Conservation (phyloP, 2,329 filamentous ascomycete genomes). For the Grosmannia serpens region DNA sequence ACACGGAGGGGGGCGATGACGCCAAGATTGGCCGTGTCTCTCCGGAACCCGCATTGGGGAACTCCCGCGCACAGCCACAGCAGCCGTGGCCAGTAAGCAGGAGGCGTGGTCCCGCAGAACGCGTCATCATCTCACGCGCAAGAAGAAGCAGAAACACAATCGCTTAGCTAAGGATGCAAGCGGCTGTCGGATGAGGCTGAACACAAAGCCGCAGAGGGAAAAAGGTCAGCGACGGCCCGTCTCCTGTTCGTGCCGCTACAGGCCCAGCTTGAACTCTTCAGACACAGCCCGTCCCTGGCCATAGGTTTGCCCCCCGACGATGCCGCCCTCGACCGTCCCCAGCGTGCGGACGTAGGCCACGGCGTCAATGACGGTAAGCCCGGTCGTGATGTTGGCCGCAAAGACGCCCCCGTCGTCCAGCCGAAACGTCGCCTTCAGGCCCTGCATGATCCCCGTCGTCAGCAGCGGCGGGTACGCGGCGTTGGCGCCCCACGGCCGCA, state of each 20-base stretch:
- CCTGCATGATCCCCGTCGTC: background rate
- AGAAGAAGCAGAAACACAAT: too few relatives aligned
- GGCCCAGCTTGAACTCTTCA: constrained; percentile 1
- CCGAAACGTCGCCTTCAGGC: background rate
- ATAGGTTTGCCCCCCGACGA: background rate
- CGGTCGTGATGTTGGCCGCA: background rate
- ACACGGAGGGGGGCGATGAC: too few relatives aligned
- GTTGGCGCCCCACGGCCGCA: constrained; percentile 2
- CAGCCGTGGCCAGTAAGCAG: too few relatives aligned
- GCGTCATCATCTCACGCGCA: too few relatives aligned
- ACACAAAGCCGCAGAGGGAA: too few relatives aligned
- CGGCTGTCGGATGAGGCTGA: too few relatives aligned
- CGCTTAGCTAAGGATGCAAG: too few relatives aligned
- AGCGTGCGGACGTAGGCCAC: background rate
- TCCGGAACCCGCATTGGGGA: background rate
- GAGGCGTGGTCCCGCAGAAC: background rate
- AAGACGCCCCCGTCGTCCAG: background rate
- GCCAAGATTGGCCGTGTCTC: too few relatives aligned
- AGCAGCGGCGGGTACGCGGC: background rate
- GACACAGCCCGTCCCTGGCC: background rate
- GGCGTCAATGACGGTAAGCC: background rate
- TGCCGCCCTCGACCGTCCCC: background rate
- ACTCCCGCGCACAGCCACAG: background rate
- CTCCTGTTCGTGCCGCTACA: too few relatives aligned
- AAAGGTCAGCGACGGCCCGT: too few relatives aligned